Evolutionary conservation across 2,329 filamentous ascomycete genomes (phyloP).

Genomic region (Colletotrichum falcatum): DNA sequence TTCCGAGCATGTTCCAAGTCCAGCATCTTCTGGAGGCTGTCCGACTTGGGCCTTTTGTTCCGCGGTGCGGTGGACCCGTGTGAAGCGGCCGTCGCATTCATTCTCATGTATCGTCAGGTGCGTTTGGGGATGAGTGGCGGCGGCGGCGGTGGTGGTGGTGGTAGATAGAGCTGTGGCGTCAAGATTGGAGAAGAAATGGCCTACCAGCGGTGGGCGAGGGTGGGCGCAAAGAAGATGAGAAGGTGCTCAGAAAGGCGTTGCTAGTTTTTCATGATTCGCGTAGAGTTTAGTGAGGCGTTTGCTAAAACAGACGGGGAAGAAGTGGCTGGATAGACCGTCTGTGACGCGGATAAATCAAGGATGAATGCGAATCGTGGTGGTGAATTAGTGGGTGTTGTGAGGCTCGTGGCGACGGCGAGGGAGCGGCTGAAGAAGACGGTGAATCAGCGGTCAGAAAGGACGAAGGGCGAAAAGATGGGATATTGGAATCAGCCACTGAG

Average conservation of each 20-base stretch:
- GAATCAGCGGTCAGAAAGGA: background rate
- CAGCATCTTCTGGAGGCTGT: conserved; percentile 68
- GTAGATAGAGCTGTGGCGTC: conserved; percentile 28
- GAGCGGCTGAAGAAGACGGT: conserved; percentile 1
- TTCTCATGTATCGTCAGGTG: conserved; percentile 5
- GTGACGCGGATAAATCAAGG: conserved; percentile 6
- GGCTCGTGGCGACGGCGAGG: background rate
- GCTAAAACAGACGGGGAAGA: background rate
- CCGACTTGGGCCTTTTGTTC: conserved; percentile 22
- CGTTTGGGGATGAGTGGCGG: too few species aligned
- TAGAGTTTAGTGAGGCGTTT: conserved; percentile 21
- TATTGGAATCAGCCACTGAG: background rate
- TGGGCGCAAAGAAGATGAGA: conserved; percentile 13
- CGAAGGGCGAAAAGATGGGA: background rate
- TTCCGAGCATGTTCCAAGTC: conserved; percentile 69
- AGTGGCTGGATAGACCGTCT: background rate
- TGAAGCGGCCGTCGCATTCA: conserved; percentile 26
- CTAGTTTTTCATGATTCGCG: conserved; percentile 21
- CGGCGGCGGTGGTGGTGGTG: conserved; percentile 14
- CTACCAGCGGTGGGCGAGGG: conserved; percentile 21
- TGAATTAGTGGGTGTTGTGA: conserved; percentile 13
- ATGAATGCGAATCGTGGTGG: conserved; percentile 8
- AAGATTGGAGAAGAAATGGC: background rate
- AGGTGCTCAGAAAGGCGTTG: conserved; percentile 23
- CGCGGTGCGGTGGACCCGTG: conserved; percentile 13